Percentiles rank a stretch among this genome's conserved stretches.
These are phyloP conservation scores for Fusarium sulawesiense DNA, from an alignment of 2,329 filamentous ascomycete genomes.

Conservation along the genomic window DNA sequence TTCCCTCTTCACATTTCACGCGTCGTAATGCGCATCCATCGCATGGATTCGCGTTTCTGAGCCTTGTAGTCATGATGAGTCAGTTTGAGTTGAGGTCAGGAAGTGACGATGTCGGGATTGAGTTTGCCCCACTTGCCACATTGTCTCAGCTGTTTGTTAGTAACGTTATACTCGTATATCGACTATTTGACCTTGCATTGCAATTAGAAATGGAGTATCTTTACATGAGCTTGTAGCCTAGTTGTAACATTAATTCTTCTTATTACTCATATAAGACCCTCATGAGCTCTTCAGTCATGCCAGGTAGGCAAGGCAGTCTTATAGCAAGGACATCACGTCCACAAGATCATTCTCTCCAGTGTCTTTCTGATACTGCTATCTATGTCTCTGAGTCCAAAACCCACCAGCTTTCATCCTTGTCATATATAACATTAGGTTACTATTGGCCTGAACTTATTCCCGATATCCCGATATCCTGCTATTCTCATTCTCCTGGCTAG, in stretches of 20 bases:
- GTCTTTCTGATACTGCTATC: no score
- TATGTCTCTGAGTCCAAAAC: background rate
- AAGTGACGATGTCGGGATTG: constrained; percentile 16
- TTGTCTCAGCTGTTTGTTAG: background rate
- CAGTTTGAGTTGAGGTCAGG: background rate
- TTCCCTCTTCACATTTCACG: constrained; percentile 36
- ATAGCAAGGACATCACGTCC: background rate
- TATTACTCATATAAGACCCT: background rate
- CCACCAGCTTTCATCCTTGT: no score
- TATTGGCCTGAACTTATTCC: background rate
- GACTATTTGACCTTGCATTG: background rate
- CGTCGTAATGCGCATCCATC: constrained; percentile 33
- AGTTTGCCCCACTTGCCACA: constrained; percentile 30
- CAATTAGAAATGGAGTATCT: background rate
- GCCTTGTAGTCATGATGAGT: constrained; percentile 22
- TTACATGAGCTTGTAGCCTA: background rate
- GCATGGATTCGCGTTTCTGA: constrained; percentile 35
- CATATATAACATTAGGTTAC: no score
- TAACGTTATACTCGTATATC: background rate
- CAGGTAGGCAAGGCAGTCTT: background rate
- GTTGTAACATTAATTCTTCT: background rate
- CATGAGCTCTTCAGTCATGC: background rate
- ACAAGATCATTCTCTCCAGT: background rate
- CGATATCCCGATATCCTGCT: background rate
- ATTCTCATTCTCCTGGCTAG: background rate